Evolutionary conservation across 345 rosid species (phyloP), one percentile per base, ranked within the genome.

Genomic region (Microcos paniculata): DNA sequence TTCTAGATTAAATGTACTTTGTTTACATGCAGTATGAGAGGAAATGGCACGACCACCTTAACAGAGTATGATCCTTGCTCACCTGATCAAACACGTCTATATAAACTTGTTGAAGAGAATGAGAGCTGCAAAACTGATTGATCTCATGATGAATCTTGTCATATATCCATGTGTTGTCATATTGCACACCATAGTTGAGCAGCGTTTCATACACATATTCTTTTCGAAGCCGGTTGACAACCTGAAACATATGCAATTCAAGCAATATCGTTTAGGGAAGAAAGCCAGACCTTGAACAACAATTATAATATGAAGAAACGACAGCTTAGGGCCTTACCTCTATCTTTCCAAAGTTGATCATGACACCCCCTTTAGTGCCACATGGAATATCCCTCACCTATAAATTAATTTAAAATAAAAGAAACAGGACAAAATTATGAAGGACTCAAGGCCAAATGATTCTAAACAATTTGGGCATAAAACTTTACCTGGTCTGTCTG

Each of bases 91-190:
- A 95, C 81, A 93, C 92, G 85, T 93, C 98, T 71, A 95, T 95
- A 76, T 93, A 95, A 59, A 95, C 99, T 87, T 95, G 97, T 81
- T 95, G 98, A 77, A 95, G 98, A 35, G 88, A 56, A 78, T 93
- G 97, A 16, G 96, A 91, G 87, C 98, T 93, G 83, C 98, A 93
- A 84, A 93, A 93, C 85, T 95, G 99, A 85, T 95, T 95, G 87
- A 95, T 95, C 88, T 95, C 97, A 78, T 95, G 99, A 76, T 95
- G 99, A 79, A 92, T 95, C 89, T 92, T 95, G 88, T 95, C 97
- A 68, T 95, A 95, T 74, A 95, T 92, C 99, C 98, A 95, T 8
- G 96, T 95, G 82, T 95, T 76, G 72, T 95, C 99, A 55, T 95
- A 95, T 35, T 89, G 73, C 76, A 95, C 93, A 9, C 96, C 99